Evolutionary conservation across 306 rosid species (phyloP), one percentile per base, ranked within the genome.

Genomic region (Cicer judaicum): DNA sequence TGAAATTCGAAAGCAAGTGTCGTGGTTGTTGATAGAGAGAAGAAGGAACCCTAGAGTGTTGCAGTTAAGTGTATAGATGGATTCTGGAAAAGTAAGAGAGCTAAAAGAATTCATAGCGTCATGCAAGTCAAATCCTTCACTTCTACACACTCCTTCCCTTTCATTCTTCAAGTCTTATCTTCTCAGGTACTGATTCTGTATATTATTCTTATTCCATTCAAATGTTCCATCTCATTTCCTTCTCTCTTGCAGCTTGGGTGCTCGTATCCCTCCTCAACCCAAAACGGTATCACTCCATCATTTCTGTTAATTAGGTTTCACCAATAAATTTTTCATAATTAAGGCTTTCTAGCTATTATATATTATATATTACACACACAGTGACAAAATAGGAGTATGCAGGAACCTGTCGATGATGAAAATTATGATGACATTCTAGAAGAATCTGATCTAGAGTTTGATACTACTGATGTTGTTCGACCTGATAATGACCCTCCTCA

Each of bases 161-260:
- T 64, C 85, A 5, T 92, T 92, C 91, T 92, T 90, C 93, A 90
- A 87, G 80, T 78, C 90, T 74, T 92, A 92, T 83, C 96, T 90
- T 77, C 88, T 84, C 75, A 90, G 96, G 96, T 84, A 34, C 4
- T 14, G 36, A 29, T 29, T 29, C 36, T 29, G 36, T 4, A 29
- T 0, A 29, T 29, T 5, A 29, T 29, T 29, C 5, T 29, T 29
- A 5, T 29, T 29, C 36, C 36, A 29, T 29, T 29, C 36, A 29
- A 29, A 29, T 29, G 5, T 29, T 29, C 36, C 5, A 29, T 47
- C 10, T 14, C 18, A 5, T 2, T 18, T 16, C 19, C 12, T 60
- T 1, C 50, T 34, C 34, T 59, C 43, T 5, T 55, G 62, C 56
- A 91, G 96, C 78, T 64, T 89, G 9, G 96, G 97, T 49, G 96